Percentiles rank a stretch among this genome's conserved stretches.
Conservation (phyloP, 2,329 filamentous ascomycete genomes). For the Cladobotryum protrusum region DNA sequence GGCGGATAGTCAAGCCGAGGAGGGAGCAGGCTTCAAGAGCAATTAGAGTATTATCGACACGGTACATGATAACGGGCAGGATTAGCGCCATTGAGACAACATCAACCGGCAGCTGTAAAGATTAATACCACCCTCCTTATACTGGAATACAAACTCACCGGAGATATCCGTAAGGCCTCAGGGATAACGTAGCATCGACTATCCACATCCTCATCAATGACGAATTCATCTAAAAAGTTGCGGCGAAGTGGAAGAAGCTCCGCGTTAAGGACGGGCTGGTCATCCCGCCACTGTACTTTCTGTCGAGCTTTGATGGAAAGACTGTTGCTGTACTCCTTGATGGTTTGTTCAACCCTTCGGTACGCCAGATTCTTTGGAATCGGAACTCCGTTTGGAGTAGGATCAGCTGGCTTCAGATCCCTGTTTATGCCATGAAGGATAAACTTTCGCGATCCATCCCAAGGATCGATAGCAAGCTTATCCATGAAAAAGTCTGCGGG, state of each 20-base stretch:
- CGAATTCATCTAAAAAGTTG: slow-evolving; percentile 70
- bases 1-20: slow-evolving; percentile 57
- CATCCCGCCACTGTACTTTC: slow-evolving; percentile 47
- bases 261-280: slow-evolving; percentile 78
- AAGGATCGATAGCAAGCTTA: slow-evolving; percentile 52
- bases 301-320: slow-evolving; percentile 57
- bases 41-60: slow-evolving; percentile 76
- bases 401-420: slow-evolving; percentile 57
- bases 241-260: slow-evolving; percentile 70
- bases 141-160: slow-evolving; percentile 45
- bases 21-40: slow-evolving; percentile 65
- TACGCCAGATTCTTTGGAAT: slow-evolving; percentile 40
- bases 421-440: slow-evolving; percentile 47
- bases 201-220: slow-evolving; percentile 41
- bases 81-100: slow-evolving; percentile 68
- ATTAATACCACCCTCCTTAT: neutral
- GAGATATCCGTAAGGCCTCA: slow-evolving; percentile 69
- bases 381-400: slow-evolving; percentile 52
- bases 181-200: slow-evolving; percentile 63
- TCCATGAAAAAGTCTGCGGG: slow-evolving; percentile 45
- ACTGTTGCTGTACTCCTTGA: slow-evolving; percentile 79
- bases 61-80: slow-evolving; percentile 78
- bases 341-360: slow-evolving; percentile 45
- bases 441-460: slow-evolving; percentile 58
- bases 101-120: slow-evolving; percentile 54